These are phyloP conservation scores for Lactarius hengduanensis DNA, from an alignment of 768 basidiomycete genomes.

Conservation along the genomic window DNA sequence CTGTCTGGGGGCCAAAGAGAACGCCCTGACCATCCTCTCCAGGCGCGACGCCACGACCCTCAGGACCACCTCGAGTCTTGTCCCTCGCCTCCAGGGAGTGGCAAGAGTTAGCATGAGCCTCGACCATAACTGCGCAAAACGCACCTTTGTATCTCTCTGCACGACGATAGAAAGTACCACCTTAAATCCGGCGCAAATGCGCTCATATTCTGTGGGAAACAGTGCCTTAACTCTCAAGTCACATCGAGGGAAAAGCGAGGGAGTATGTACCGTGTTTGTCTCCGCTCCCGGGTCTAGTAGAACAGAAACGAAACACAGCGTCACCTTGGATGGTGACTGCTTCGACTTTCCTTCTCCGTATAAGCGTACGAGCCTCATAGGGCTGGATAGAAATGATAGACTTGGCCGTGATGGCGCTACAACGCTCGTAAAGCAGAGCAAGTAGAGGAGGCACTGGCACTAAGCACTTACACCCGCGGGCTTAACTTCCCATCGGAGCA, in stretches of 20 bases:
- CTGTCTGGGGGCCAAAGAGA: slow-evolving; percentile 12
- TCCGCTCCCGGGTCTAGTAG: slow-evolving; percentile 10
- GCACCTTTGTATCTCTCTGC: slow-evolving; percentile 11
- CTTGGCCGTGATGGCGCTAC: slow-evolving; percentile 18
- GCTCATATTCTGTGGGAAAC: slow-evolving; percentile 9
- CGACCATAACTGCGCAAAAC: background rate
- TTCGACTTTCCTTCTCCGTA: slow-evolving; percentile 14
- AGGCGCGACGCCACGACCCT: background rate
- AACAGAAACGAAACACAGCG: slow-evolving; percentile 3
- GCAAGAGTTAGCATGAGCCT: background rate
- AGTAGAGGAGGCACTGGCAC: background rate
- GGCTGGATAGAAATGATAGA: slow-evolving; percentile 16
- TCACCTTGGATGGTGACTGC: slow-evolving; percentile 16
- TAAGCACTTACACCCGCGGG: background rate
- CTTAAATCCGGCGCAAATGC: background rate
- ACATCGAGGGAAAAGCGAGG: background rate
- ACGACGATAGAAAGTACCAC: slow-evolving; percentile 1
- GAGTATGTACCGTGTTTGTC: slow-evolving; percentile 14
- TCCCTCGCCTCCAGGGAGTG: slow-evolving; percentile 5
- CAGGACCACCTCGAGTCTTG: background rate
- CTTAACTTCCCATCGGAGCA: slow-evolving; percentile 17
- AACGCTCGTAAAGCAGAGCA: background rate
- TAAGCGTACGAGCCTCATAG: slow-evolving; percentile 13
- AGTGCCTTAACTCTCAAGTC: too few relatives aligned
- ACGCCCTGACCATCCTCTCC: background rate